phyloP scores from a whole-genome alignment of 306 rosid species.

The Ziziphus jujuba region DNA sequence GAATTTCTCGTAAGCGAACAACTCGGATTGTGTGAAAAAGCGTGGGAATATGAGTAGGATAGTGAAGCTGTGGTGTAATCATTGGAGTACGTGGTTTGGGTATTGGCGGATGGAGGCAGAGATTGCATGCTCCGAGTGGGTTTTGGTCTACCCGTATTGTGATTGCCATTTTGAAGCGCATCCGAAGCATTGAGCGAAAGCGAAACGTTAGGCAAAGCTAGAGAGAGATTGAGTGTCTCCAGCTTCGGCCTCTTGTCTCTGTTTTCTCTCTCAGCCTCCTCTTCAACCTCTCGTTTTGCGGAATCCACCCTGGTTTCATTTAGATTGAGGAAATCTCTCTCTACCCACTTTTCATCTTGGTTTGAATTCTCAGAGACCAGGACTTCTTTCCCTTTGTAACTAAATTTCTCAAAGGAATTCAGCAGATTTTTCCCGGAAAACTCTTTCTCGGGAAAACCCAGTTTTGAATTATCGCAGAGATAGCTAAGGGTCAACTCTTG shows the following conservation, averaged over 20 bases:
- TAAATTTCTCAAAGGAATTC: slow-evolving; percentile 50
- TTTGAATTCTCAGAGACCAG: slow-evolving; percentile 48
- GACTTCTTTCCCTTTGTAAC: slow-evolving; percentile 67
- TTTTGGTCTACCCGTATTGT: slow-evolving; percentile 33
- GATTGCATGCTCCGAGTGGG: slow-evolving; percentile 56
- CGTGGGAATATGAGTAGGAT: slow-evolving; percentile 84
- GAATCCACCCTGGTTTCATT: slow-evolving; percentile 58
- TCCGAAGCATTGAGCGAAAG: slow-evolving; percentile 88
- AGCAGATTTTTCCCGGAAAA: slow-evolving; percentile 43
- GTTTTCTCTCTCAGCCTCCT: slow-evolving; percentile 56
- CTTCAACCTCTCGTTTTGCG: slow-evolving; percentile 77
- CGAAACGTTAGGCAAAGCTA: slow-evolving; percentile 85
- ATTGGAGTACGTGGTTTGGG: slow-evolving; percentile 69
- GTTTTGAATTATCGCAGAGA: slow-evolving; percentile 66
- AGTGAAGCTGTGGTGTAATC: slow-evolving; percentile 80
- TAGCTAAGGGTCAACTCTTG: slow-evolving; percentile 89
- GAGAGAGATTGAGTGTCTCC: slow-evolving; percentile 83
- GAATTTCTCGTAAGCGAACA: slow-evolving; percentile 91
- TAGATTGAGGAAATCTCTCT: slow-evolving; percentile 82
- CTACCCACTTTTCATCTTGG: slow-evolving; percentile 79
- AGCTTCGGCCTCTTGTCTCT: slow-evolving; percentile 76
- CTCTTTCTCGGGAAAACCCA: slow-evolving; percentile 57
- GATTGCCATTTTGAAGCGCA: slow-evolving; percentile 62
- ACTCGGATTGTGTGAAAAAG: slow-evolving; percentile 83
- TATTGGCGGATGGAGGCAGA: slow-evolving; percentile 50